Conservation (phyloP, 208 protist genomes). For the Leishmania braziliensis region DNA sequence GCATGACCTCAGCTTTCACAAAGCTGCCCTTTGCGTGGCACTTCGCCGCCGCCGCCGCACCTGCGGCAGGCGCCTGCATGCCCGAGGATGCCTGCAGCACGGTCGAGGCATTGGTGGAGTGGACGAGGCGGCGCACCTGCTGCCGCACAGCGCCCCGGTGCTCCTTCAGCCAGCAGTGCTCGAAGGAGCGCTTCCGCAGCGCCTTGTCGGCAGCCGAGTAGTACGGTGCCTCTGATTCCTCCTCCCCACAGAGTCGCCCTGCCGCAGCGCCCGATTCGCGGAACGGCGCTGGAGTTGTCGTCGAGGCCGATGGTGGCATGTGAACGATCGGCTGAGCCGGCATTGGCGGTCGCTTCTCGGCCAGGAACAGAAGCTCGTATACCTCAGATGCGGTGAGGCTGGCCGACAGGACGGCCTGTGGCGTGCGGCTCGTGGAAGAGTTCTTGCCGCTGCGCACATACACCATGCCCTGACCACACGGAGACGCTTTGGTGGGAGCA, state of each 20-base stretch:
- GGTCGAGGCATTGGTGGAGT: background rate
- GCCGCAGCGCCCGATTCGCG: background rate
- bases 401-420: background rate
- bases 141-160: slow-evolving; percentile 5
- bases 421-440: background rate
- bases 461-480: background rate
- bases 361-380: slow-evolving; percentile 16
- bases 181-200: slow-evolving; percentile 31
- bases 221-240: slow-evolving; percentile 6
- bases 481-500: background rate
- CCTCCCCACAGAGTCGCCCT: slow-evolving; percentile 4
- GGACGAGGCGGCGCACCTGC: slow-evolving; percentile 11
- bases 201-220: slow-evolving; percentile 1
- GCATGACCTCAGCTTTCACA: background rate
- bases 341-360: slow-evolving; percentile 14
- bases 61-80: background rate
- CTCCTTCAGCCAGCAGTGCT: slow-evolving; percentile 24
- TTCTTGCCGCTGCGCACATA: background rate
- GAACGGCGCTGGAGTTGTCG: background rate
- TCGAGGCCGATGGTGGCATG: background rate
- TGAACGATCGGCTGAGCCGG: slow-evolving; percentile 9
- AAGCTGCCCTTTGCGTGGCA: background rate
- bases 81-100: background rate
- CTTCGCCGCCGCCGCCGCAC: background rate
- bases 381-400: slow-evolving; percentile 28